A percentile compares a stretch with the other conserved stretches of the same genome.
Evolutionary conservation across 2,329 filamentous ascomycete genomes (phyloP).

Genomic region (Aspergillus fumigatiaffinis): DNA sequence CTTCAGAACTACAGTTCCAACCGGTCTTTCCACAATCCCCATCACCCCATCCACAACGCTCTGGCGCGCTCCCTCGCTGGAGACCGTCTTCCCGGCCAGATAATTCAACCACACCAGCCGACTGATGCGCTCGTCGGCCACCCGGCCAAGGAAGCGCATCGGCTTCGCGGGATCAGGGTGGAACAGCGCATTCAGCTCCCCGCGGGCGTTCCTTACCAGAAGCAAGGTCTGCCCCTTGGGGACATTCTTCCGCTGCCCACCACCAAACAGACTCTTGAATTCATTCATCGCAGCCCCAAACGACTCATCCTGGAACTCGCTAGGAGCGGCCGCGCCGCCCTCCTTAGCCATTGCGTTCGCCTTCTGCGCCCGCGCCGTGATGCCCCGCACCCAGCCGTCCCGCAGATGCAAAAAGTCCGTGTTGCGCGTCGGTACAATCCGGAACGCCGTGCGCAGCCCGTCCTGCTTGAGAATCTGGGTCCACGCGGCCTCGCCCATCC

Average conservation of each 20-base stretch:
- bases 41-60: conserved; percentile 85
- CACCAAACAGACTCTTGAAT: conserved; percentile 79
- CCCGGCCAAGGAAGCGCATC: conserved; percentile 61
- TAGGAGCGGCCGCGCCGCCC: conserved; percentile 12
- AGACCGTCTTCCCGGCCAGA: conserved; percentile 78
- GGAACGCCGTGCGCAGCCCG: conserved; percentile 70
- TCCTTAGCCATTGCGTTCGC: conserved; percentile 47
- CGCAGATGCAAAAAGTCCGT: conserved; percentile 92
- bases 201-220: conserved; percentile 62
- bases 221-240: conserved; percentile 77
- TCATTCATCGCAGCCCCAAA: conserved; percentile 72
- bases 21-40: conserved; percentile 79
- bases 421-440: conserved; percentile 84
- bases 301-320: conserved; percentile 63
- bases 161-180: conserved; percentile 47
- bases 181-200: conserved; percentile 65
- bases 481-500: conserved; percentile 70
- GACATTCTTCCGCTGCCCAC: conserved; percentile 62
- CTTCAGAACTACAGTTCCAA: conserved; percentile 80
- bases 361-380: conserved; percentile 67
- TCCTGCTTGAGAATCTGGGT: conserved; percentile 62
- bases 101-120: conserved; percentile 87
- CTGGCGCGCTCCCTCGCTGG: conserved; percentile 74
- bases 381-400: conserved; percentile 83
- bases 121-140: conserved; percentile 75